Base-by-base conservation (phyloP, 345 rosid genomes). In the Eucalyptus cloeziana region DNA sequence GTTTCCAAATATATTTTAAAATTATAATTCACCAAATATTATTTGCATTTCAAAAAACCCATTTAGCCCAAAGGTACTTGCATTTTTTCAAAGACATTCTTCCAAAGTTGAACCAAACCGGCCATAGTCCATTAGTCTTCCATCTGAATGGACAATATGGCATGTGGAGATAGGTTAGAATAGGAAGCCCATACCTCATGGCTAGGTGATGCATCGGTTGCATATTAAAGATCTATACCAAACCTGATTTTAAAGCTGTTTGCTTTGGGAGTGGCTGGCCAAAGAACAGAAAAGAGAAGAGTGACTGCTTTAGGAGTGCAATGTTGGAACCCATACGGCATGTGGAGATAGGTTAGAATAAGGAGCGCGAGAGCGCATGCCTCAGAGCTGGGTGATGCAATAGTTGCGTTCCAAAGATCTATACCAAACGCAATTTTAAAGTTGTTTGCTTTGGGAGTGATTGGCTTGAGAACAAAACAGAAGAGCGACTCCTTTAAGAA, bases 1-100 rank as follows among this genome's bases (percentile, higher is more conserved):
- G 25, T 21, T 52, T 52, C 1, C 0, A 4, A 52, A 19, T 52
- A 3, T 2, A 21, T 0, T 52, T 7, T 52, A 52, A 52, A 19
- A 52, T 52, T 21, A 52, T 52, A 52, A 52, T 52, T 52, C 10
- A 52, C 10, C 10, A 1, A 52, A 52, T 52, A 52, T 52, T 52
- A 0, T 52, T 52, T 19, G 1, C 2, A 52, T 52, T 52, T 52
- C 10, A 52, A 19, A 52, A 52, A 52, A 19, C 2, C 25, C 58
- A 52, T 52, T 52, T 52, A 52, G 2, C 58, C 58, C 58, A 52
- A 19, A 52, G 1, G 0, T 3, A 52, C 25, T 52, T 7, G 25
- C 5, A 52, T 3, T 52, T 52, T 52, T 52, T 52, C 10, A 3
- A 52, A 19, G 5, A 21, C 10, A 1, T 52, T 19, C 5, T 52